These are phyloP conservation scores for Diaporthe sp. DNA, from an alignment of 2,329 filamentous ascomycete genomes.

Conservation along the genomic window DNA sequence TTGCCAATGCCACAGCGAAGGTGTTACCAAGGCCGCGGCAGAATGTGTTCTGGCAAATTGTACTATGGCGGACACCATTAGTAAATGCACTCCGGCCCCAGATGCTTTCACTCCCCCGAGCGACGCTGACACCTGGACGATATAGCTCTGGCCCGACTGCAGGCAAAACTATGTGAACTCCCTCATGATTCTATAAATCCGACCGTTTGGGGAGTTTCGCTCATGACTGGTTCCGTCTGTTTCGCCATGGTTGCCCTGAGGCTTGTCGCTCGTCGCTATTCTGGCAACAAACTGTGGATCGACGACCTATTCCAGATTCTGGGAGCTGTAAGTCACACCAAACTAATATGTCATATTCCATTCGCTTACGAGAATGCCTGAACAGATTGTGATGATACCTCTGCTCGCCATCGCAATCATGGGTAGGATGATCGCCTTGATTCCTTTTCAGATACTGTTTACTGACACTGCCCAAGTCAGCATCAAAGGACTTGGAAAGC, in stretches of 20 bases:
- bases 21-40: not conserved
- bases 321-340: not conserved
- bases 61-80: not conserved
- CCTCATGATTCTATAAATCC: not conserved
- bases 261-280: constrained; percentile 4
- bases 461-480: constrained; percentile 6
- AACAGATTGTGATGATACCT: constrained; percentile 16
- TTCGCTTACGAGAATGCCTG: not conserved
- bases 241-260: constrained; percentile 4
- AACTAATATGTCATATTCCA: not conserved
- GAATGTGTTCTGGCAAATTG: constrained; percentile 10
- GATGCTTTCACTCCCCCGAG: not conserved
- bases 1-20: constrained; percentile 19
- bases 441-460: not conserved
- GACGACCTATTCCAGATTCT: constrained; percentile 17
- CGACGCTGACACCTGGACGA: not conserved
- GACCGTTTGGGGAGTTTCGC: not conserved
- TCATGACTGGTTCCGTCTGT: constrained; percentile 2
- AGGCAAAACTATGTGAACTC: constrained; percentile 8
- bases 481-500: constrained; percentile 1
- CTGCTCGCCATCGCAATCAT: not conserved
- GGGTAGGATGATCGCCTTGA: not conserved
- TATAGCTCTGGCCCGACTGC: not conserved
- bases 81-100: not conserved
- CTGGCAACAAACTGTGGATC: constrained; percentile 16